Percentiles rank a stretch among this genome's conserved stretches.
phyloP scores from a whole-genome alignment of 2,329 filamentous ascomycete species.

The Fusarium circinatum region DNA sequence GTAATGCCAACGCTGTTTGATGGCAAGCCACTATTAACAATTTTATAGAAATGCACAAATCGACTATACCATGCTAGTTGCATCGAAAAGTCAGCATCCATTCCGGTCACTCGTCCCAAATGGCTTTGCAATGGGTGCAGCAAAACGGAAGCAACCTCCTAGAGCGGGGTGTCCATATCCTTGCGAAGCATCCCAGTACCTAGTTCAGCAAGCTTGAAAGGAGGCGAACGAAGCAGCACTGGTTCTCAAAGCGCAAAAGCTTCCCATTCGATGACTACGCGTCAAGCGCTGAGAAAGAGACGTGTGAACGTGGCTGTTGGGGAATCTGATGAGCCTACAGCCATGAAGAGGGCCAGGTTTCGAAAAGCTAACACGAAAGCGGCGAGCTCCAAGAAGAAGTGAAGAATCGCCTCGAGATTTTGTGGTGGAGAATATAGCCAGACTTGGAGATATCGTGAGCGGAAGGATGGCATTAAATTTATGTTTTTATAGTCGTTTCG shows the following conservation, averaged over 20 bases:
- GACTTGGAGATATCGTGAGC: constrained; percentile 13
- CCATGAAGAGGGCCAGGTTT: constrained; percentile 6
- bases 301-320: neutral
- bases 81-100: constrained; percentile 50
- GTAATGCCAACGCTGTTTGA: constrained; percentile 48
- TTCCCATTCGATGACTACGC: neutral
- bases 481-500: constrained; percentile 23
- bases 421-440: constrained; percentile 9
- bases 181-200: constrained; percentile 8
- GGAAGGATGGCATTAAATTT: constrained; percentile 18
- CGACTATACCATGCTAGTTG: constrained; percentile 63
- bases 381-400: neutral
- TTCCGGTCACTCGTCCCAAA: constrained; percentile 49
- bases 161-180: constrained; percentile 38
- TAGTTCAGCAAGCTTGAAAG: neutral
- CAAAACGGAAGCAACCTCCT: constrained; percentile 37
- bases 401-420: neutral
- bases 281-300: constrained; percentile 9
- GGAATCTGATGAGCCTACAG: neutral
- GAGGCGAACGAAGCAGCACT: neutral
- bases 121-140: constrained; percentile 60
- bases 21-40: constrained; percentile 27
- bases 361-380: constrained; percentile 1
- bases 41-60: constrained; percentile 52
- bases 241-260: constrained; percentile 3